Percentiles rank a stretch among this genome's conserved stretches.
Conservation (phyloP, 352 stramenopile genomes). For the Achlya hypogyna region DNA sequence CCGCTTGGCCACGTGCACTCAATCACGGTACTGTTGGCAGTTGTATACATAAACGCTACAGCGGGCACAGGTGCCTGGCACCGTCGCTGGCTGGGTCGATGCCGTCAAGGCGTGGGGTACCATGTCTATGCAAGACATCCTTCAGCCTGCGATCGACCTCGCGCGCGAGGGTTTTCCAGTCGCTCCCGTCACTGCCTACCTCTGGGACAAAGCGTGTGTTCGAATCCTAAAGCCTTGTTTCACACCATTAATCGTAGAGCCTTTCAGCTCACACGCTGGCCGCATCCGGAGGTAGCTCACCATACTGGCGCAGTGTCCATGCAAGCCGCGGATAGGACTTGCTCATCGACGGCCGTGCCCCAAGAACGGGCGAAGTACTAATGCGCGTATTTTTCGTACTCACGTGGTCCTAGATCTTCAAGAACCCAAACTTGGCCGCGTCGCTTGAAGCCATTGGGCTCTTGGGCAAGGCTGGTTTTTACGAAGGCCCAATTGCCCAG, state of each 20-base stretch:
- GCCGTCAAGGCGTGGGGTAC: conserved; percentile 77
- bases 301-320: not conserved
- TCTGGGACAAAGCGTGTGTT: conserved; percentile 62
- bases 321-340: conserved; percentile 28
- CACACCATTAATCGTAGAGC: not conserved
- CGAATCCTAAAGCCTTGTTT: not conserved
- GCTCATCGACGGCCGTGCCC: conserved; percentile 41
- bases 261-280: conserved; percentile 46
- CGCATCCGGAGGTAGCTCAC: conserved; percentile 26
- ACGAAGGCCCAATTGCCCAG: conserved; percentile 73
- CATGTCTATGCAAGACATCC: conserved; percentile 71
- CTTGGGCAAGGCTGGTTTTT: conserved; percentile 83
- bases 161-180: conserved; percentile 92
- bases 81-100: conserved; percentile 89
- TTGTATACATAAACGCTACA: not conserved
- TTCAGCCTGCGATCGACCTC: conserved; percentile 85
- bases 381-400: not conserved
- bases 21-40: conserved; percentile 29
- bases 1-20: conserved; percentile 51
- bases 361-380: conserved; percentile 40
- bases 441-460: conserved; percentile 81
- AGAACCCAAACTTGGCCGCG: conserved; percentile 75
- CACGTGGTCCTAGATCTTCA: conserved; percentile 55
- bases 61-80: conserved; percentile 83
- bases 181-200: conserved; percentile 71